A percentile compares a stretch with the other conserved stretches of the same genome.
Evolutionary conservation across 2,329 filamentous ascomycete species (phyloP).

Genomic region (Penicillium psychrosexuale): DNA sequence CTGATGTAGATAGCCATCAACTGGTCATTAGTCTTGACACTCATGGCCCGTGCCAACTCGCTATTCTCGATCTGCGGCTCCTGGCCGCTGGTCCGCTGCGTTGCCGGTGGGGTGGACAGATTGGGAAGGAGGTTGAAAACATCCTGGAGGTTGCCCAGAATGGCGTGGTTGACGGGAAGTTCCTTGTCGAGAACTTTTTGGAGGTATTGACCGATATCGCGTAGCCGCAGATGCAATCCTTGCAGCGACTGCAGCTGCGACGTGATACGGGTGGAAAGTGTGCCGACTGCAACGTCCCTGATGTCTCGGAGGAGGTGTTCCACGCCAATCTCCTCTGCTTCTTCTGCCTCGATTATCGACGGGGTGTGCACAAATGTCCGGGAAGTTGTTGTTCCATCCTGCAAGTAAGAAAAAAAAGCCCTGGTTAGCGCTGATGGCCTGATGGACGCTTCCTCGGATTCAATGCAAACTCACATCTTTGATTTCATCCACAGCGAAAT

Average conservation of each 20-base stretch:
- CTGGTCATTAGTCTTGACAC: conserved; percentile 98
- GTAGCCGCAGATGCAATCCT: conserved; percentile 87
- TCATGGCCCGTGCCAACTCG: conserved; percentile 94
- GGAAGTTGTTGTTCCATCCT: conserved; percentile 95
- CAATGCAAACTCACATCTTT: conserved; percentile 72
- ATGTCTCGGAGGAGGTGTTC: conserved; percentile 98
- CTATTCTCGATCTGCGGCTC: conserved; percentile 63
- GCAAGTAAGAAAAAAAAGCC: background rate
- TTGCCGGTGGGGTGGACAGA: conserved; percentile 74
- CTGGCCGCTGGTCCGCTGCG: conserved; percentile 56
- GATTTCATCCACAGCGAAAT: conserved; percentile 99
- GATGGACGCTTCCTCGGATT: background rate
- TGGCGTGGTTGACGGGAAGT: conserved; percentile 93
- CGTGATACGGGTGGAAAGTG: conserved; percentile 91
- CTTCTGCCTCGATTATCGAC: conserved; percentile 96
- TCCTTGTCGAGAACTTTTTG: conserved; percentile 93
- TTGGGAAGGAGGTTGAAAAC: conserved; percentile 98
- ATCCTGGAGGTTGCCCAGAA: conserved; percentile 96
- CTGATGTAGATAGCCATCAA: conserved; percentile 97
- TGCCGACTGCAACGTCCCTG: conserved; percentile 94
- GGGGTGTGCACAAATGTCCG: conserved; percentile 99
- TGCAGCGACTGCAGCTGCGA: conserved; percentile 97
- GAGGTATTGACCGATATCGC: conserved; percentile 92
- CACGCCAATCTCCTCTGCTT: conserved; percentile 97
- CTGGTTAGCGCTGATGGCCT: conserved; percentile 4